Evolutionary conservation across 192 early-diverging fungal species (phyloP).

Genomic region (Mortierella antarctica): DNA sequence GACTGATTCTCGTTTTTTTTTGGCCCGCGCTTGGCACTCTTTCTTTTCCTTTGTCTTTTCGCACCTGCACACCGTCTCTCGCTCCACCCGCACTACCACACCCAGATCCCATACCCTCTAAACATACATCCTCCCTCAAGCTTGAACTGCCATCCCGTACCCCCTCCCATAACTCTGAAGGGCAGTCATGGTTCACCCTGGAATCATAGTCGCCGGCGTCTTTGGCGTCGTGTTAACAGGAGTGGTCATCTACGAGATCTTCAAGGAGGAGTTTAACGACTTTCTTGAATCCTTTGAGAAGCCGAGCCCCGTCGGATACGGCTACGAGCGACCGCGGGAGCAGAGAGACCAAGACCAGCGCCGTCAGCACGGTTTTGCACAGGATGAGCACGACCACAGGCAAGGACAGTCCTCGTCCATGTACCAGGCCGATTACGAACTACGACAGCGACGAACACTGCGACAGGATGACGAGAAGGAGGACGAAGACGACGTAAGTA

Average conservation of each 20-base stretch:
- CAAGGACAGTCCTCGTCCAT: conserved; percentile 7
- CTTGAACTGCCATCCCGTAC: neutral
- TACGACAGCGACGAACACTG: conserved; percentile 16
- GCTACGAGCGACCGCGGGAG: conserved; percentile 1
- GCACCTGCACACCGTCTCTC: no score
- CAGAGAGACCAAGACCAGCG: neutral
- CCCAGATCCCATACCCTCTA: neutral
- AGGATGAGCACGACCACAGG: conserved; percentile 18
- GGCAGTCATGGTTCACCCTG: conserved; percentile 39
- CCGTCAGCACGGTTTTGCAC: neutral
- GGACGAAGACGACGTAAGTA: conserved; percentile 32
- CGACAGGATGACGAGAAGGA: conserved; percentile 2
- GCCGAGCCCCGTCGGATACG: conserved; percentile 1
- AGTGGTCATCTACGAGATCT: conserved; percentile 35
- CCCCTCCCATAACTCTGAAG: no score
- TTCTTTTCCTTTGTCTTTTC: no score
- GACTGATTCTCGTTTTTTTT: no score
- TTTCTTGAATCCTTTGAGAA: conserved; percentile 24
- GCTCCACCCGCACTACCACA: no score
- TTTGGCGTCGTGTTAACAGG: conserved; percentile 39
- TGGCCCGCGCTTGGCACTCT: no score
- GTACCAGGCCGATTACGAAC: conserved; percentile 27
- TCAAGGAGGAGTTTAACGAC: conserved; percentile 30
- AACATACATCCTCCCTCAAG: neutral
- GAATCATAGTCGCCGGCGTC: conserved; percentile 22